Evolutionary conservation across 2,329 filamentous ascomycete genomes (phyloP).

Genomic region (Endothia cerciana): DNA sequence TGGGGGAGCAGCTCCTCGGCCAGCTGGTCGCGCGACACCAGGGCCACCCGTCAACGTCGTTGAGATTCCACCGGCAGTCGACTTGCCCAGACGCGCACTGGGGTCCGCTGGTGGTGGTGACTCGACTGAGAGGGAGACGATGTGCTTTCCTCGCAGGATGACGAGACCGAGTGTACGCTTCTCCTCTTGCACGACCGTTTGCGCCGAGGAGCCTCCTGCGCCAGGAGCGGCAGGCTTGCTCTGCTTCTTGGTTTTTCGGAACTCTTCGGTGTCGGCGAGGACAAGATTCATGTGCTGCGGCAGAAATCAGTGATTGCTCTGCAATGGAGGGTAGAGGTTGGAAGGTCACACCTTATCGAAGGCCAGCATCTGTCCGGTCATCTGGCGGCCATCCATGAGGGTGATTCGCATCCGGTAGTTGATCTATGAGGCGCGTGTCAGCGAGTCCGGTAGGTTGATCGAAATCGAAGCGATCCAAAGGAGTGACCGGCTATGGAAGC

Average conservation of each 20-base stretch:
- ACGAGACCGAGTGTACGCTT: constrained; percentile 96
- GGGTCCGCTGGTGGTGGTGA: constrained; percentile 94
- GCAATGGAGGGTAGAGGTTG: not conserved
- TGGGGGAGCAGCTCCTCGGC: constrained; percentile 72
- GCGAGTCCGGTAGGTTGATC: constrained; percentile 22
- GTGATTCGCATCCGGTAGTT: constrained; percentile 99
- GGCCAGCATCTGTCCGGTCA: constrained; percentile 97
- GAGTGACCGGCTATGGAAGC: not conserved
- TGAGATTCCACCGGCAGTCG: constrained; percentile 68
- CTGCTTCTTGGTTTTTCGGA: constrained; percentile 86
- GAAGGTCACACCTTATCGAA: constrained; percentile 80
- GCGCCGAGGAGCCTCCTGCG: constrained; percentile 61
- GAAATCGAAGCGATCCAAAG: not conserved
- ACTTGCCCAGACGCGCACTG: constrained; percentile 82
- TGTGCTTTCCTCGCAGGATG: constrained; percentile 91
- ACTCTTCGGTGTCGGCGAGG: constrained; percentile 97
- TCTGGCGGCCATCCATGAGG: constrained; percentile 90
- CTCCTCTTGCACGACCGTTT: constrained; percentile 87
- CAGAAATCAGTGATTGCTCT: constrained; percentile 16
- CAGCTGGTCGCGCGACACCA: constrained; percentile 88
- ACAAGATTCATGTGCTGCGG: constrained; percentile 97
- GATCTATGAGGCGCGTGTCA: constrained; percentile 65
- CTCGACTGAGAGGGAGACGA: constrained; percentile 93
- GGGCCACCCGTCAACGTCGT: constrained; percentile 80
- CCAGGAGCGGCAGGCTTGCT: constrained; percentile 71